Conservation (phyloP, 768 basidiomycete species). For the Gymnopilus junonius region DNA sequence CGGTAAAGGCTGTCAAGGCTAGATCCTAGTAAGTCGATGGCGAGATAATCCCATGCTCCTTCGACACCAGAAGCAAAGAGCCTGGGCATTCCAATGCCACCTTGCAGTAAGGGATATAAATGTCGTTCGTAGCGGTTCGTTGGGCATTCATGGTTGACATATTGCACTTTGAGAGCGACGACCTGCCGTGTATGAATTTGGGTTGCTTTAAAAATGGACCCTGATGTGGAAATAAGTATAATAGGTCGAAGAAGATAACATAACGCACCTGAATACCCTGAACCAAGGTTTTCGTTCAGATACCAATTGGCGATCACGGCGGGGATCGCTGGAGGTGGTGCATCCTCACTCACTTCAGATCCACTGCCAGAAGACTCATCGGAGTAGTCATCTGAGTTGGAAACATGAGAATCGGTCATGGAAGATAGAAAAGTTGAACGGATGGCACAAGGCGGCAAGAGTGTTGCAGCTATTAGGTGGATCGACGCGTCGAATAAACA, state of each 20-base stretch:
- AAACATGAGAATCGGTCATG: constrained; percentile 4
- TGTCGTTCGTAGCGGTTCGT: constrained; percentile 74
- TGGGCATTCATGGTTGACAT: constrained; percentile 71
- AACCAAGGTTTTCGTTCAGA: constrained; percentile 62
- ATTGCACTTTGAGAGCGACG: constrained; percentile 80
- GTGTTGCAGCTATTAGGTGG: neutral
- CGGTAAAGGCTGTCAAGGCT: constrained; percentile 70
- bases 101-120: constrained; percentile 73
- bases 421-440: neutral
- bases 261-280: constrained; percentile 71
- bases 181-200: constrained; percentile 58
- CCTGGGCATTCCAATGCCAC: constrained; percentile 73
- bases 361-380: constrained; percentile 17
- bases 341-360: constrained; percentile 15
- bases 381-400: constrained; percentile 18
- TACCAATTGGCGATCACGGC: constrained; percentile 62
- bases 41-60: constrained; percentile 70
- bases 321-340: constrained; percentile 34
- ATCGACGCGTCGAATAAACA: constrained; percentile 15
- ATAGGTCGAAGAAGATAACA: neutral
- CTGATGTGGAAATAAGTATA: constrained; percentile 34
- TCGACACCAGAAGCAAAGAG: constrained; percentile 66
- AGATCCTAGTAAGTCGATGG: constrained; percentile 74
- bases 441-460: neutral
- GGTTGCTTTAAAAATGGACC: constrained; percentile 69